These are phyloP conservation scores for Massospora cicadina DNA, from an alignment of 371 early-diverging fungal species.

Conservation along the genomic window DNA sequence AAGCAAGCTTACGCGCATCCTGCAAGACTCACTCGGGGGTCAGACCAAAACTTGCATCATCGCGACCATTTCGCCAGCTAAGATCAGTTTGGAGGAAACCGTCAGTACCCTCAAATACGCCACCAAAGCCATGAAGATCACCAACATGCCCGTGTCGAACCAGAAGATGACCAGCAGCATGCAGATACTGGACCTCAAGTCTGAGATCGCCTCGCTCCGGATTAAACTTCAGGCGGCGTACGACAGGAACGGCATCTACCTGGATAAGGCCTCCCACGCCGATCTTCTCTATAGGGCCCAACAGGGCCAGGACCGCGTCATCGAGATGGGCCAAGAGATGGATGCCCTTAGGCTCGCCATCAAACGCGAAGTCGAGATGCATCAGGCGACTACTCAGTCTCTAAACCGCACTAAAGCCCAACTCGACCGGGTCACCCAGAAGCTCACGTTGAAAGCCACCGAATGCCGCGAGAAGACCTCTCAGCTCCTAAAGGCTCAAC, in stretches of 20 bases:
- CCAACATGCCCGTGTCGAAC: conserved; percentile 81
- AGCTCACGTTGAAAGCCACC: not conserved
- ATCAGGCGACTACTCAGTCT: not conserved
- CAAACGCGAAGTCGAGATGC: not conserved
- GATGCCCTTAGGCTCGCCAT: not conserved
- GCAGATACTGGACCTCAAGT: conserved; percentile 48
- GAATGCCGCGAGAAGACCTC: not conserved
- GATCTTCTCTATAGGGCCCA: not conserved
- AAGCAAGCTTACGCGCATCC: conserved; percentile 83
- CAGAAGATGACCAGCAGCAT: conserved; percentile 53
- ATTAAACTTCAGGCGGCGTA: conserved; percentile 17
- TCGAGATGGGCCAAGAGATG: not conserved
- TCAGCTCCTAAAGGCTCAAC: not conserved
- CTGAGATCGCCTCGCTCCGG: conserved; percentile 22
- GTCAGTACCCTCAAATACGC: conserved; percentile 91
- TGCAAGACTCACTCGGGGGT: conserved; percentile 94
- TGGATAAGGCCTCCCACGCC: not conserved
- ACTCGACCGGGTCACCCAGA: not conserved
- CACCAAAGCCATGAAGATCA: conserved; percentile 80
- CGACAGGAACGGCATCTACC: not conserved
- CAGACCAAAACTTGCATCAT: conserved; percentile 88
- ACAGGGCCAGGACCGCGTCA: not conserved
- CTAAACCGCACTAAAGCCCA: not conserved
- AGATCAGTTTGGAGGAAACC: conserved; percentile 66
- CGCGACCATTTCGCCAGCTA: conserved; percentile 76